Conservation (phyloP, 257 asterid genomes). For the Linderniella brevidens region DNA sequence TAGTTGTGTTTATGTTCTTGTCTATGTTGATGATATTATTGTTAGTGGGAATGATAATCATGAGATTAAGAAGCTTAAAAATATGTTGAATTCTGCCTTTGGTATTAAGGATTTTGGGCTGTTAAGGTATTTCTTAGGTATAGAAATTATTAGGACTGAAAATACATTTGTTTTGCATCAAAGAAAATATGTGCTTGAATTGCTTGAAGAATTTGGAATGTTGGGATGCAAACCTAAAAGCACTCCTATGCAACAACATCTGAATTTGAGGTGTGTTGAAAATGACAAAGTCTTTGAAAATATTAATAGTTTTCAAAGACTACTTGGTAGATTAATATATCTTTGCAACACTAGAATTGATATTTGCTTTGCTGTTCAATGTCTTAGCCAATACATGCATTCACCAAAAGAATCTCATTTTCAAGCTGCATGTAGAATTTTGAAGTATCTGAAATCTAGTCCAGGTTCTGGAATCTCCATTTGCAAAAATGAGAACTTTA, state of each 20-base stretch:
- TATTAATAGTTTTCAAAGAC: background rate
- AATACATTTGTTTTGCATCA: background rate
- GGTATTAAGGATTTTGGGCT: background rate
- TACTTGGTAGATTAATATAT: background rate
- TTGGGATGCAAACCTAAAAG: background rate
- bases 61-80: background rate
- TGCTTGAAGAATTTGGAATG: background rate
- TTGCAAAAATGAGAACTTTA: background rate
- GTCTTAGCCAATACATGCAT: background rate
- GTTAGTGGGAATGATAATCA: background rate
- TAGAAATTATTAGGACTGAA: background rate
- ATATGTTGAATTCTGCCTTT: background rate
- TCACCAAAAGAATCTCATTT: background rate
- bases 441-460: background rate
- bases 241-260: background rate
- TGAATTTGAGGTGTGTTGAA: background rate
- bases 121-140: background rate
- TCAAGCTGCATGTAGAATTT: background rate
- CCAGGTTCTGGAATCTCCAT: background rate
- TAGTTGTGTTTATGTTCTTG: background rate
- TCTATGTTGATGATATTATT: conserved; percentile 1
- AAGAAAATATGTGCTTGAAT: background rate
- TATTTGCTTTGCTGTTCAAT: background rate
- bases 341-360: background rate
- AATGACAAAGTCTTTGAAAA: background rate